Evolutionary conservation across 495 filamentous ascomycete species (phyloP).

Genomic region (Cercophora sp.): DNA sequence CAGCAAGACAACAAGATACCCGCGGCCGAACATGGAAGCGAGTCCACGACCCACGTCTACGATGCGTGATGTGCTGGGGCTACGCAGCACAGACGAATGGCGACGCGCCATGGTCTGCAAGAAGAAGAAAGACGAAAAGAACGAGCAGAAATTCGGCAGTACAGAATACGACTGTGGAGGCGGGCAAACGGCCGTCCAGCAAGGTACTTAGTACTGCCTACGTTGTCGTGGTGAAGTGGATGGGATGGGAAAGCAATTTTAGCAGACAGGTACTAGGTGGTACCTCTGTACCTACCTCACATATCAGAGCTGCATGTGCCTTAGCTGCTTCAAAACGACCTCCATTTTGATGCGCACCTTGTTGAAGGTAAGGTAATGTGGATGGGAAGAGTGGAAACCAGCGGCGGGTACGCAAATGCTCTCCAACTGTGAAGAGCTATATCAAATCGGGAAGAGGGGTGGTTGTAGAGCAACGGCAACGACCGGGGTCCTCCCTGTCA

Average conservation of each 20-base stretch:
- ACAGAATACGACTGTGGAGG: conserved; percentile 3
- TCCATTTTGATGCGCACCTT: conserved; percentile 18
- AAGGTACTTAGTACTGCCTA: background rate
- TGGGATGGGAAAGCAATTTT: background rate
- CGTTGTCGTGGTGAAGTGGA: background rate
- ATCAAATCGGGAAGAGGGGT: conserved; percentile 8
- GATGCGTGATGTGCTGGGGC: conserved; percentile 1
- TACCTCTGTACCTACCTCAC: conserved; percentile 8
- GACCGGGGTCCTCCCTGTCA: conserved; percentile 3
- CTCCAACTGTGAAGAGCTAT: background rate
- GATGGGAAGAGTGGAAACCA: conserved; percentile 22
- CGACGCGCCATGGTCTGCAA: conserved; percentile 9
- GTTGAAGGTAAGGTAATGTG: conserved; percentile 13
- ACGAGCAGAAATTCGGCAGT: conserved; percentile 7
- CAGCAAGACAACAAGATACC: too few species aligned
- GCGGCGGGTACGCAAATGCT: conserved; percentile 14
- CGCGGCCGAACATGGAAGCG: conserved; percentile 7
- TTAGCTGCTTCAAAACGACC: conserved; percentile 3
- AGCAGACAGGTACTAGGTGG: background rate
- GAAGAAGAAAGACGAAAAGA: conserved; percentile 6
- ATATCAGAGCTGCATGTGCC: conserved; percentile 2
- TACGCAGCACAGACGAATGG: conserved; percentile 16
- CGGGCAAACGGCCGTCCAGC: background rate
- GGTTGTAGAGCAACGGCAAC: background rate
- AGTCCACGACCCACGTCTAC: conserved; percentile 4